These are phyloP conservation scores for Oryza australiensis DNA, from an alignment of 176 grass and related monocot species.

Conservation along the genomic window DNA sequence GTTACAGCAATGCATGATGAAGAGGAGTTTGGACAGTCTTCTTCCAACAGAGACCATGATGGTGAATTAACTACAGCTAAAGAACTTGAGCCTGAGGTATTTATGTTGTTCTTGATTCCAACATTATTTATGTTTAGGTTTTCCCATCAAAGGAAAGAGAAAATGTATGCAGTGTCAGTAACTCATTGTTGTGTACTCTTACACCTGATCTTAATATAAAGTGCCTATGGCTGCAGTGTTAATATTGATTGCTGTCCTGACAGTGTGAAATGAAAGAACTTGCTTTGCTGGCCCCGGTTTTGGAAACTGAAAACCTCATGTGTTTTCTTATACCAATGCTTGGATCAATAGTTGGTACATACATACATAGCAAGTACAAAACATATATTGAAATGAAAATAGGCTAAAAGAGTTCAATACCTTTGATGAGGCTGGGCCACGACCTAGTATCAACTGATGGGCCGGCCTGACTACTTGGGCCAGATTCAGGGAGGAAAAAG, in stretches of 20 bases:
- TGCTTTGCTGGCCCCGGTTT: too few relatives aligned
- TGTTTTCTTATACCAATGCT: too few relatives aligned
- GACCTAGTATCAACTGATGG: too few relatives aligned
- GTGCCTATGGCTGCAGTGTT: neutral
- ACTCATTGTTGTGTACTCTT: neutral
- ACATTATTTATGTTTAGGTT: slow-evolving; percentile 16
- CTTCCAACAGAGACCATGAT: slow-evolving; percentile 28
- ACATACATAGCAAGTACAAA: too few relatives aligned
- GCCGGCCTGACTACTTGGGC: too few relatives aligned
- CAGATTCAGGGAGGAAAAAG: too few relatives aligned
- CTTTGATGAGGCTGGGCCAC: too few relatives aligned
- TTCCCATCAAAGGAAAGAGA: slow-evolving; percentile 1
- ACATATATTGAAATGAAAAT: too few relatives aligned
- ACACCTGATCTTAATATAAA: neutral
- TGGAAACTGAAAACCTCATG: too few relatives aligned
- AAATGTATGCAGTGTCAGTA: neutral
- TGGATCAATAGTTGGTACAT: too few relatives aligned
- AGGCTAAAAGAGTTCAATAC: too few relatives aligned
- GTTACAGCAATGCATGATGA: slow-evolving; percentile 46
- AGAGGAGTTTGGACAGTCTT: slow-evolving; percentile 42
- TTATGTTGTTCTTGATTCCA: slow-evolving; percentile 22
- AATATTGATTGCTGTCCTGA: slow-evolving; percentile 22
- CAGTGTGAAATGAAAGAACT: slow-evolving; percentile 31
- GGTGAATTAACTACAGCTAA: slow-evolving; percentile 45
- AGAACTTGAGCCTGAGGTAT: slow-evolving; percentile 62